Evolutionary conservation across 2,329 filamentous ascomycete species (phyloP), one percentile per base, ranked within the genome.

Genomic region (Scopulariopsis brevicaulis): DNA sequence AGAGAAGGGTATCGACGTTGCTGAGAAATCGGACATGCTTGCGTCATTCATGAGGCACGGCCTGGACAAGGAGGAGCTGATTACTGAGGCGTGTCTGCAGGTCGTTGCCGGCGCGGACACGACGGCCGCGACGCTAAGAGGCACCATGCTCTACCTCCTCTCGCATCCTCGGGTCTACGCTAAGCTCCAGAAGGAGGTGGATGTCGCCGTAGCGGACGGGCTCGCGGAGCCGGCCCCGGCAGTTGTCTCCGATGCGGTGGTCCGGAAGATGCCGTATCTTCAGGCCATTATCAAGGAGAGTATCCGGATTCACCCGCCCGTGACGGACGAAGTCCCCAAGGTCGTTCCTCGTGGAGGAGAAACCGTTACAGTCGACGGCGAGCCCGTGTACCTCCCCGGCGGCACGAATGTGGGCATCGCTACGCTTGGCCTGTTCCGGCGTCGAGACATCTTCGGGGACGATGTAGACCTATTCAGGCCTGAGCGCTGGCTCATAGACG

Each of bases 31-130:
- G 6, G 80, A 82, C 61, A 83, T 83, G 79, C 70, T 83, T 2
- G 73, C 71, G 4, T 73, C 71, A 0, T 74, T 74, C 57, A 65
- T 75, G 10, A 64, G 67, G 1, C 69, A 73, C 40, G 73, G 74
- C 2, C 62, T 76, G 20, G 70, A 63, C 10, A 69, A 69, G 54
- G 60, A 65, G 20, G 69, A 75, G 46, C 67, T 69, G 51, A 71
- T 78, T 51, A 77, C 80, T 54, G 75, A 75, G 63, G 67, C 72
- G 1, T 64, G 74, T 2, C 64, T 71, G 60, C 69, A 74, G 58
- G 69, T 73, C 63, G 70, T 81, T 4, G 81, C 80, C 2, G 82
- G 81, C 3, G 79, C 79, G 0, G 81, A 84, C 60, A 83, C 79
- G 3, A 81, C 80, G 0, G 78, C 81, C 0, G 79, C 78, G 0